A percentile compares a stretch with the other conserved stretches of the same genome.
Conservation (phyloP, 139 green algal species). For the Chloropicon primus region DNA sequence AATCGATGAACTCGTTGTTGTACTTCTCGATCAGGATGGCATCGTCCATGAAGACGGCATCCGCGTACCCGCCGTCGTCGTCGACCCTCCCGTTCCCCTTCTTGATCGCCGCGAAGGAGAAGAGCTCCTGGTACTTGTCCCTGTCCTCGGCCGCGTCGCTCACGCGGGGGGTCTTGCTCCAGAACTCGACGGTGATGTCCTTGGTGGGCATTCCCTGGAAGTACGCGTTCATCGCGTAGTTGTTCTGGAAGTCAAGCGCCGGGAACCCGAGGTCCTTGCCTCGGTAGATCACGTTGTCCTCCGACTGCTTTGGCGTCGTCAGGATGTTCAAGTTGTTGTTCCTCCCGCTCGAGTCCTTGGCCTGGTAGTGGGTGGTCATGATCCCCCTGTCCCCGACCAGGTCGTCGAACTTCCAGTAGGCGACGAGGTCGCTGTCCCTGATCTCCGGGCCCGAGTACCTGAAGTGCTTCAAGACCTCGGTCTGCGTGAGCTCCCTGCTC, state of each 20-base stretch:
- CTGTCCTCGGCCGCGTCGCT: constrained; percentile 2
- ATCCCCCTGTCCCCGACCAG: constrained; percentile 26
- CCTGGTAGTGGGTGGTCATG: constrained; percentile 19
- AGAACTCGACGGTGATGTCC: constrained; percentile 67
- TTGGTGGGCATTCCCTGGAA: constrained; percentile 31
- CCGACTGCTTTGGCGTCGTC: constrained; percentile 21
- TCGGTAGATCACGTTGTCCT: constrained; percentile 11
- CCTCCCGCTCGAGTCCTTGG: constrained; percentile 41
- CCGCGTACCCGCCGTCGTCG: neutral
- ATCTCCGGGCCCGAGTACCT: constrained; percentile 30
- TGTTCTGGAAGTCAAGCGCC: constrained; percentile 58
- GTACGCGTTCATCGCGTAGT: constrained; percentile 50
- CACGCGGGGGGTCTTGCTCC: constrained; percentile 27
- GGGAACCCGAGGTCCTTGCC: constrained; percentile 9
- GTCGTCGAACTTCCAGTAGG: constrained; percentile 82
- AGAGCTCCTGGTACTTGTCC: constrained; percentile 21
- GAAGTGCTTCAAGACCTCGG: constrained; percentile 63
- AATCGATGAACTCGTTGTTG: neutral
- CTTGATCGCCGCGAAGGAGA: constrained; percentile 36
- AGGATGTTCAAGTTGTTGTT: constrained; percentile 58
- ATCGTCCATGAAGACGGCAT: neutral
- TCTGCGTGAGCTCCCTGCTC: constrained; percentile 44
- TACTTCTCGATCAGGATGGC: constrained; percentile 10
- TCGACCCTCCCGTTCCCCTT: neutral
- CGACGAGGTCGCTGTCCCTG: constrained; percentile 42